Evolutionary conservation across 164 flowering plant genomes (phyloP).

Genomic region (Buxus sempervirens): DNA sequence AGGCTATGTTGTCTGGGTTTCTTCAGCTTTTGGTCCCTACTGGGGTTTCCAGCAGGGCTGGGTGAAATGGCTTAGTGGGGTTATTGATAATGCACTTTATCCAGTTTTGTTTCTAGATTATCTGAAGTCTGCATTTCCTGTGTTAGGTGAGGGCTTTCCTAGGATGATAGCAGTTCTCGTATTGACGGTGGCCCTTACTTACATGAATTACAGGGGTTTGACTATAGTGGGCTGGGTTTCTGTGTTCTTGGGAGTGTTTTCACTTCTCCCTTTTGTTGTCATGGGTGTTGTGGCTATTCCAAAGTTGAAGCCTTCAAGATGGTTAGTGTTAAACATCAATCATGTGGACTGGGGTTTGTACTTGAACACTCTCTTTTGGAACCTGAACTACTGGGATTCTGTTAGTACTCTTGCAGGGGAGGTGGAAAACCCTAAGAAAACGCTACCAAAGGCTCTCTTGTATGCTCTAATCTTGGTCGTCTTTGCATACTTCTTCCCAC

Average conservation of each 20-base stretch:
- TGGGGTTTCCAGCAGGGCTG: conserved; percentile 70
- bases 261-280: conserved; percentile 47
- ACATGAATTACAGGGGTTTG: conserved; percentile 53
- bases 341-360: conserved; percentile 46
- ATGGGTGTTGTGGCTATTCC: conserved; percentile 52
- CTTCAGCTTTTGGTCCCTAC: conserved; percentile 51
- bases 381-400: conserved; percentile 61
- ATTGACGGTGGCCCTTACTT: conserved; percentile 40
- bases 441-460: conserved; percentile 47
- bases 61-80: conserved; percentile 75
- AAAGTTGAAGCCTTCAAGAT: conserved; percentile 41
- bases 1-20: conserved; percentile 63
- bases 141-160: conserved; percentile 34
- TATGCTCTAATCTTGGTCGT: conserved; percentile 48
- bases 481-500: conserved; percentile 46
- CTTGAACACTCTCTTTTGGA: conserved; percentile 61
- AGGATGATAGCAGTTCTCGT: conserved; percentile 29
- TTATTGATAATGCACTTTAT: conserved; percentile 62
- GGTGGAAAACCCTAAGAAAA: conserved; percentile 46
- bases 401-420: conserved; percentile 59
- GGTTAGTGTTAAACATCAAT: conserved; percentile 38
- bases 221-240: conserved; percentile 54
- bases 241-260: conserved; percentile 38
- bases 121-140: conserved; percentile 39
- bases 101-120: conserved; percentile 59